Percentiles rank a stretch among this genome's conserved stretches.
Evolutionary conservation across 805 yeast genomes (phyloP).

Genomic region (Metschnikowia gruessii): DNA sequence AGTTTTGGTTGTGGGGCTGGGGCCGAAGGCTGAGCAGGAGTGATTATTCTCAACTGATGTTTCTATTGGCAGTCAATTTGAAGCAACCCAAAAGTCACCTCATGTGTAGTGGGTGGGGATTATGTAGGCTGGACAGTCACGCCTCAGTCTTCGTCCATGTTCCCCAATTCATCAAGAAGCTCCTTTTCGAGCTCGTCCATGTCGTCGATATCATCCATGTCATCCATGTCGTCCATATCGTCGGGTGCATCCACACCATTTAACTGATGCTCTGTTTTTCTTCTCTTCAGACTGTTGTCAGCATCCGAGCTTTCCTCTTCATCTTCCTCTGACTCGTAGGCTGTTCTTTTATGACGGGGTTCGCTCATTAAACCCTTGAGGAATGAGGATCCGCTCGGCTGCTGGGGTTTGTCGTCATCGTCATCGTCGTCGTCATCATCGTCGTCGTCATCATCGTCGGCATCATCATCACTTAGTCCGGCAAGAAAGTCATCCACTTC

Average conservation of each 20-base stretch:
- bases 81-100: too few relatives aligned
- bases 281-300: conserved; percentile 4
- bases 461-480: conserved; percentile 39
- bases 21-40: too few relatives aligned
- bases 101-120: too few relatives aligned
- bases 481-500: conserved; percentile 51
- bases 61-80: too few relatives aligned
- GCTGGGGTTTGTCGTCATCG: conserved; percentile 12
- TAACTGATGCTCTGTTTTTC: conserved; percentile 8
- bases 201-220: conserved; percentile 22
- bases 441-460: conserved; percentile 28
- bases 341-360: conserved; percentile 19
- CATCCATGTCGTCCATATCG: conserved; percentile 9
- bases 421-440: conserved; percentile 25
- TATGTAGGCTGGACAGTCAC: too few relatives aligned
- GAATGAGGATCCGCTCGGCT: conserved; percentile 22
- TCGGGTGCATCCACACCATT: conserved; percentile 5
- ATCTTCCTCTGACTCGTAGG: conserved; percentile 19
- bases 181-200: conserved; percentile 50
- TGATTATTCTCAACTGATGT: too few relatives aligned
- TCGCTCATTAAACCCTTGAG: conserved; percentile 25
- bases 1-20: too few relatives aligned
- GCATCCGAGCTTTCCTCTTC: conserved; percentile 19
- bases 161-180: conserved; percentile 51
- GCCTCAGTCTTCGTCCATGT: conserved; percentile 16